Base-by-base conservation (phyloP, 306 rosid species). In the Calophaca sinica region DNA sequence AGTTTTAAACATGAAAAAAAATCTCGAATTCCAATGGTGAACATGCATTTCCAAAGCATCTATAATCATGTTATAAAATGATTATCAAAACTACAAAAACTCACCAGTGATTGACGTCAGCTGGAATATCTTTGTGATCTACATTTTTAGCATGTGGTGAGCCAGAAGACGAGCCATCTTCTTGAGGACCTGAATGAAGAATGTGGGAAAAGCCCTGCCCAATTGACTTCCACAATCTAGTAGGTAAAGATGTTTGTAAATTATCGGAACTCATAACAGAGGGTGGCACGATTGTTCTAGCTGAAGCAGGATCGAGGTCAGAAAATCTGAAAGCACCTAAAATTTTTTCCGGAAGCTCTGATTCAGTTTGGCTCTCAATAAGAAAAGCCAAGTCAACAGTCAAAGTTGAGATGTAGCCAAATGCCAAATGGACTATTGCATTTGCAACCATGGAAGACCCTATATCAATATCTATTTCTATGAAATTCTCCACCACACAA, bases 391-490 rank as follows among this genome's bases (percentile, higher is more conserved):
- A 57, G 82, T 93, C 98, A 33, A 89, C 90, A 2, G 96, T 90
- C 78, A 90, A 28, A 14, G 87, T 69, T 52, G 94, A 80, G 61
- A 90, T 80, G 75, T 93, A 93, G 68, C 93, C 94, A 73, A 89
- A 84, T 57, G 94, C 98, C 88, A 93, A 79, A 72, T 89, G 98
- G 68, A 93, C 94, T 70, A 89, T 86, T 12, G 98, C 96, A 86
- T 74, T 89, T 15, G 98, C 98, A 86, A 90, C 88, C 88, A 90
- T 89, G 78, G 92, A 90, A 35, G 98, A 88, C 64, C 96, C 98
- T 70, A 93, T 87, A 77, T 93, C 98, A 58, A 93, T 81, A 65
- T 93, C 98, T 48, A 93, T 89, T 86, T 93, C 98, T 9, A 93
- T 12, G 73, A 86, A 93, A 84, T 82, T 86, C 54, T 90, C 94